A percentile compares a stretch with the other conserved stretches of the same genome.
Conservation (phyloP, 2,329 filamentous ascomycete genomes). For the Microsporum canis region DNA sequence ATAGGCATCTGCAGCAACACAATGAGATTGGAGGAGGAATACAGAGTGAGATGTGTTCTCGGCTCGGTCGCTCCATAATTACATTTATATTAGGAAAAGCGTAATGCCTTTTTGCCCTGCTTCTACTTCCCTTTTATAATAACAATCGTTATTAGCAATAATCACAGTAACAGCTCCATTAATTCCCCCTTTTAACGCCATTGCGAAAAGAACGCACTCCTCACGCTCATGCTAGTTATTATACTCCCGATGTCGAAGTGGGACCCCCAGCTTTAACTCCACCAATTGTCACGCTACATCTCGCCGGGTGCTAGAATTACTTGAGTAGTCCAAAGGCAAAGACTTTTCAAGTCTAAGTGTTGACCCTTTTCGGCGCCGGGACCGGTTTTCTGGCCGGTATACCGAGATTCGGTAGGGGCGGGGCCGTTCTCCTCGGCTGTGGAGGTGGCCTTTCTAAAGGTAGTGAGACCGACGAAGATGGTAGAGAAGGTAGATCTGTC, state of each 20-base stretch:
- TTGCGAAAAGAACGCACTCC: background rate
- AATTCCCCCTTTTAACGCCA: background rate
- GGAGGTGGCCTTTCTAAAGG: background rate
- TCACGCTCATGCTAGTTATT: background rate
- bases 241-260: background rate
- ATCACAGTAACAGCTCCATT: background rate
- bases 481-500: background rate
- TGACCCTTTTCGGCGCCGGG: constrained; percentile 3
- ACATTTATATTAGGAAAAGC: no score
- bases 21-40: no score
- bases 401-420: constrained; percentile 6
- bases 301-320: background rate
- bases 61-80: no score
- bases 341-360: background rate
- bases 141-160: no score
- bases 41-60: no score
- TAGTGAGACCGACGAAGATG: background rate
- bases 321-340: background rate
- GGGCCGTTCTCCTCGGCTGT: constrained; percentile 4
- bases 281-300: background rate
- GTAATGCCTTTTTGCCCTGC: no score
- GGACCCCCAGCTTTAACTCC: background rate
- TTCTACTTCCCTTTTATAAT: no score
- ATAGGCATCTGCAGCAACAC: no score
- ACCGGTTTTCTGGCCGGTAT: constrained; percentile 12